Conservation (phyloP, 345 rosid species). For the Erucastrum elatum region DNA sequence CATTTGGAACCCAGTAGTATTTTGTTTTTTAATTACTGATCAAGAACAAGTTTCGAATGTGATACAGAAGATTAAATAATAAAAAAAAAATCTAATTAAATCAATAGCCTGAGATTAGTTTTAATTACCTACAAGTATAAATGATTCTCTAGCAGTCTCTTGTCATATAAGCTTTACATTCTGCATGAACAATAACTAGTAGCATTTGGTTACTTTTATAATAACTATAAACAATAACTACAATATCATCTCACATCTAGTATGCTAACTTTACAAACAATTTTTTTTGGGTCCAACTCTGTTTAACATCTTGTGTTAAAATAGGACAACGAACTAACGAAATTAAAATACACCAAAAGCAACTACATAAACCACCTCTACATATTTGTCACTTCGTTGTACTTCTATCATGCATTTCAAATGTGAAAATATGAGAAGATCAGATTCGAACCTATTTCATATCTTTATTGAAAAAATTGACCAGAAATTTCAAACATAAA, state of each 20-base stretch:
- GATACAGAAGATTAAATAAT: not conserved
- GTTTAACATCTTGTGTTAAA: not conserved
- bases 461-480: not conserved
- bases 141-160: constrained; percentile 88
- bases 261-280: not conserved
- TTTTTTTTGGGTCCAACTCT: not conserved
- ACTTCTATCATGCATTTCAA: constrained; percentile 15
- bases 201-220: not conserved
- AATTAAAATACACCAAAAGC: not conserved
- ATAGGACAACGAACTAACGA: not conserved
- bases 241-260: not conserved
- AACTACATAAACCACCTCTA: constrained; percentile 19
- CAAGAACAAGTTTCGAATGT: not conserved
- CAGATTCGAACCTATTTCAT: not conserved
- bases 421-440: not conserved
- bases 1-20: not conserved
- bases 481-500: no score
- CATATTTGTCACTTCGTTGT: constrained; percentile 21
- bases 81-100: not conserved
- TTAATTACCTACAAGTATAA: constrained; percentile 64
- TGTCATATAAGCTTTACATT: constrained; percentile 88
- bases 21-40: not conserved
- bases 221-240: not conserved
- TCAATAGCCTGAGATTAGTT: not conserved
- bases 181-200: constrained; percentile 39